These are phyloP conservation scores for Calonectria pseudoreteaudii DNA, from an alignment of 2,329 filamentous ascomycete species.

Conservation along the genomic window DNA sequence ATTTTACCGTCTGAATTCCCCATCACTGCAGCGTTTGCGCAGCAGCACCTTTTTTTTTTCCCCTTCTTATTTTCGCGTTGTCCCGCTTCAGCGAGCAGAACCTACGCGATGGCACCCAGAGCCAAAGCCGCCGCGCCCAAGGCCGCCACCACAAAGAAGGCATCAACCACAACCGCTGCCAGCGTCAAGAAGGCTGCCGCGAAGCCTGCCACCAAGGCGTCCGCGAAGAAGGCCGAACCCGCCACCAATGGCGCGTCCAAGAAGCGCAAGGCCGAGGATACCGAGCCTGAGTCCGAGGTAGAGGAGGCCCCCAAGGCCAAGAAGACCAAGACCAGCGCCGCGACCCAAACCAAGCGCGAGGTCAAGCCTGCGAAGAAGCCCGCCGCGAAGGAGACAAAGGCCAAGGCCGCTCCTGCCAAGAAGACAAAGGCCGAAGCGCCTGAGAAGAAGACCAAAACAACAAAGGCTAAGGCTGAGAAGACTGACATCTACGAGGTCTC, in stretches of 20 bases:
- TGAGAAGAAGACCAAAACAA: constrained; percentile 39
- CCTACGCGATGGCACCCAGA: constrained; percentile 48
- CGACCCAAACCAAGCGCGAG: constrained; percentile 39
- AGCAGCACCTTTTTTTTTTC: constrained; percentile 7
- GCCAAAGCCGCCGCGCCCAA: constrained; percentile 43
- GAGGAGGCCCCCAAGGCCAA: constrained; percentile 44
- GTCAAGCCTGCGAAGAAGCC: constrained; percentile 45
- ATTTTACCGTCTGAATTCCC: neutral
- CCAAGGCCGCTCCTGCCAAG: constrained; percentile 35
- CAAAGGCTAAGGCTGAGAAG: constrained; percentile 56
- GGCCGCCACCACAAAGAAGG: constrained; percentile 43
- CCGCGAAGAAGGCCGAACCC: constrained; percentile 36
- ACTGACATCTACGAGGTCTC: constrained; percentile 53
- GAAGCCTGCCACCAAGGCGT: constrained; percentile 32
- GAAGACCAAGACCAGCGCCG: constrained; percentile 39
- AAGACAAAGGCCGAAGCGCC: constrained; percentile 36
- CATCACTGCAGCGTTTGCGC: neutral
- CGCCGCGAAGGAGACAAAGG: constrained; percentile 35
- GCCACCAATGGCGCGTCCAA: constrained; percentile 40
- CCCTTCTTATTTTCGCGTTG: constrained; percentile 14
- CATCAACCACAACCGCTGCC: constrained; percentile 33
- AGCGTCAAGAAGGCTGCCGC: constrained; percentile 37
- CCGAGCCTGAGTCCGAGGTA: constrained; percentile 44
- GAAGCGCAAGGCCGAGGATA: constrained; percentile 45
- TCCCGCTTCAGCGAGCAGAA: constrained; percentile 15